Conservation (phyloP, 139 green algal species). For the Nannochloris sp. region DNA sequence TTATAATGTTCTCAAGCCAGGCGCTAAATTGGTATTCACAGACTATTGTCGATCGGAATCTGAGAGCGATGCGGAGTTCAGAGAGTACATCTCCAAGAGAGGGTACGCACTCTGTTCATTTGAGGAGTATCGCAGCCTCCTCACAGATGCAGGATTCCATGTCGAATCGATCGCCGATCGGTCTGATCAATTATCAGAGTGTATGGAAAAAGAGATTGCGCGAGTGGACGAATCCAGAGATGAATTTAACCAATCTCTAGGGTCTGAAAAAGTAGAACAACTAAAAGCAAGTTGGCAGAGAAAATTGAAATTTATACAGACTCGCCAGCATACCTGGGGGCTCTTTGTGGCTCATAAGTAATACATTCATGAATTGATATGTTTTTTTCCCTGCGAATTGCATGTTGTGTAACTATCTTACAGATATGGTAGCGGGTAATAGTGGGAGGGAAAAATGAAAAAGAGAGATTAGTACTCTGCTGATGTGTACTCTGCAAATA, state of each 20-base stretch:
- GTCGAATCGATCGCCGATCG: conserved; percentile 28
- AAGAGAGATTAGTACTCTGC: neutral
- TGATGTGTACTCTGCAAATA: neutral
- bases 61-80: conserved; percentile 3
- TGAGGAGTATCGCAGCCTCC: conserved; percentile 34
- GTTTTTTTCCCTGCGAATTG: conserved; percentile 3
- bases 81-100: conserved; percentile 56
- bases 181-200: neutral
- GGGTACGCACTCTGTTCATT: conserved; percentile 56
- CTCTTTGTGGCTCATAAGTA: conserved; percentile 34
- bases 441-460: neutral
- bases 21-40: conserved; percentile 64
- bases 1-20: conserved; percentile 52
- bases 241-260: conserved; percentile 30
- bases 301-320: conserved; percentile 56
- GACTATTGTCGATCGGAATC: conserved; percentile 64
- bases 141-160: conserved; percentile 53
- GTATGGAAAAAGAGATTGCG: conserved; percentile 9
- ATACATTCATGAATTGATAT: conserved; percentile 1
- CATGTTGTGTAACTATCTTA: neutral
- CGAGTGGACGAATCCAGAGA: conserved; percentile 18
- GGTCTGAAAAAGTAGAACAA: neutral
- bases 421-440: neutral
- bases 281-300: conserved; percentile 35
- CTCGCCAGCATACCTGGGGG: conserved; percentile 60